Base-by-base conservation (phyloP, 352 stramenopile species). In the Globisporangium nagaii region DNA sequence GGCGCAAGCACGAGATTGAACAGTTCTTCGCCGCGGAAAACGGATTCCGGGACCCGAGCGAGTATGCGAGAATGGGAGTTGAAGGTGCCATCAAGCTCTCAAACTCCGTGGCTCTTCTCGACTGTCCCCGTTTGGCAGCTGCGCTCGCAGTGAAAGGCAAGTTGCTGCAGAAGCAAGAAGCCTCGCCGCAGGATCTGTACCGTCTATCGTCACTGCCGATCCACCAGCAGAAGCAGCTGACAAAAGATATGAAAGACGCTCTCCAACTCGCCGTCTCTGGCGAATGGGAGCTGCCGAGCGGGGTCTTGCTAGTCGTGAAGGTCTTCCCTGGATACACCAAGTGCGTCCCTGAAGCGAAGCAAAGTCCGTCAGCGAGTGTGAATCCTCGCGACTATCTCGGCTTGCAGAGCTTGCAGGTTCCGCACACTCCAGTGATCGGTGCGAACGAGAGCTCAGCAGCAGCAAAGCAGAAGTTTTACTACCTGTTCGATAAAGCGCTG, bases 301-400 rank as follows among this genome's bases (percentile, higher is more conserved):
- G 70, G 8, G 55, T 84, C 0, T 50, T 95, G 19, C 60, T 93
- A 12, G 74, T 93, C 13, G 79, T 81, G n/a, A 95, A 95, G 49
- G 84, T 90, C 0, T 95, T 95, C 47, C 75, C 85, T 25, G 85
- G 85, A 12, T 83, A 84, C 35, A 88, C 74, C 3, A 84, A 78
- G 54, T 60, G 48, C 25, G 42, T 79, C 3, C 45, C 44, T 2
- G 57, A 70, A 59, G 42, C 1, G n/a, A 41, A 22, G 27, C 13
- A 58, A 17, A n/a, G 40, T 43, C 12, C n/a, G 11, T 2, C 43
- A 24, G 12, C 12, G 11, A 34, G 30, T 25, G 34, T 68, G 3
- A 53, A 73, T 37, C 43, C 32, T 9, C 49, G 60, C 8, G 63
- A 85, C 35, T 76, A 78, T 30, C 34, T 36, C 9, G 76, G 76